phyloP scores from a whole-genome alignment of 148 eudicot genomes.

The Chenopodium formosanum region DNA sequence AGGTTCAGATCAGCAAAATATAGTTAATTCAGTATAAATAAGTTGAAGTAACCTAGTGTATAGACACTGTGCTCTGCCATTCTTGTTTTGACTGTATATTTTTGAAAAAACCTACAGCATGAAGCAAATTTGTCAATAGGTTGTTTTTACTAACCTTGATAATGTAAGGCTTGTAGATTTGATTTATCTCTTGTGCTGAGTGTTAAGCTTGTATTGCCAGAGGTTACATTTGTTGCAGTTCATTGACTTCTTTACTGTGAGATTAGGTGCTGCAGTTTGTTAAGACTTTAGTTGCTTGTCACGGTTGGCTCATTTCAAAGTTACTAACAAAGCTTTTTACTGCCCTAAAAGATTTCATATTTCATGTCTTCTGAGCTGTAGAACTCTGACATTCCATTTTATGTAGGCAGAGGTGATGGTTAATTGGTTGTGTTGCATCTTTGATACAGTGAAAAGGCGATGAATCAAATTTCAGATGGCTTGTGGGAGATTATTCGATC shows the following conservation, averaged over 20 bases:
- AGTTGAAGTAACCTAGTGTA: no score
- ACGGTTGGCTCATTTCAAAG: neutral
- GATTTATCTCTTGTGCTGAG: neutral
- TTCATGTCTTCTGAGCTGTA: neutral
- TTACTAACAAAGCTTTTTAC: neutral
- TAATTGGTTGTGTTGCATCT: constrained; percentile 10
- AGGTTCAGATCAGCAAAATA: no score
- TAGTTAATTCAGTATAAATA: no score
- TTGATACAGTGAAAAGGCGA: constrained; percentile 53
- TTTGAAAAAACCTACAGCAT: no score
- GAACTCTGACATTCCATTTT: neutral
- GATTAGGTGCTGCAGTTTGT: neutral
- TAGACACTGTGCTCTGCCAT: no score
- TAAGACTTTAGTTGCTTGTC: neutral
- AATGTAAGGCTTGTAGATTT: neutral
- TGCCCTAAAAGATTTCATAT: neutral
- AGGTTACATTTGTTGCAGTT: neutral
- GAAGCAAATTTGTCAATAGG: neutral
- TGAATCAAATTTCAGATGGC: constrained; percentile 67
- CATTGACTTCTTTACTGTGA: neutral
- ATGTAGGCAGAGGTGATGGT: constrained; percentile 6
- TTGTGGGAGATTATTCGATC: constrained; percentile 77
- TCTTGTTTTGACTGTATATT: no score
- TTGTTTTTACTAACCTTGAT: neutral
- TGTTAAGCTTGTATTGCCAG: neutral